Base-by-base conservation (phyloP, 2,329 filamentous ascomycete genomes). In the Cladosporium velox region DNA sequence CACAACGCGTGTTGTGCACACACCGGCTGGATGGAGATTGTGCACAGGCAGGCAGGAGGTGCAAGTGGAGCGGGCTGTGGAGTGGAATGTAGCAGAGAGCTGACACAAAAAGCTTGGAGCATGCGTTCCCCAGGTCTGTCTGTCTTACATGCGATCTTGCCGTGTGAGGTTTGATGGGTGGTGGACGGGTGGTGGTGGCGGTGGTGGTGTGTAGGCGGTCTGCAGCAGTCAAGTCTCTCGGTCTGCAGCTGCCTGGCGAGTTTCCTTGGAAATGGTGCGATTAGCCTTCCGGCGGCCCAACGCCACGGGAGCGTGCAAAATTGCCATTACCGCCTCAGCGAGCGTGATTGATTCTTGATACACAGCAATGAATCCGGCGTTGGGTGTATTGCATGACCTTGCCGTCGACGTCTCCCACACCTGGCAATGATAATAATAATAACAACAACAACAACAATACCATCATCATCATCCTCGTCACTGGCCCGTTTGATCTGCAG, bases 1-100 rank as follows among this genome's bases (percentile, higher is more conserved):
- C 57, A 59, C 57, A 59, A 59, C 57, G 57, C 57, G 57, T 59
- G 57, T 59, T 34, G 10, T 26, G 18, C 8, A n/a, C 21, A 21
- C 15, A 5, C 51, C 32, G 28, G 52, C 52, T 5, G 30, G 52
- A 21, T 55, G 30, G 51, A 54, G 51, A 54, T 54, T 54, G 41
- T 47, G 41, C 41, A 11, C 5, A 30, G 26, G 49, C 28, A 30
- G 28, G 28, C 28, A 30, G 28, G 28, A 28, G 24, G 24, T 49
- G 7, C n/a, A 7, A 18, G 26, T 28, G 21, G 49, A 26, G 49
- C 11, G 26, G 24, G 6, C 15, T 15, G 21, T 24, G 52, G 18
- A 21, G 52, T 11, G 57, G 57, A 59, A 59, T 59, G 57, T 47
- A 59, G 11, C 57, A 47, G 57, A 21, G 47, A 3, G 57, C 21